Evolutionary conservation across 2,329 filamentous ascomycete species (phyloP).

Genomic region (Colletotrichum orchidophilum): DNA sequence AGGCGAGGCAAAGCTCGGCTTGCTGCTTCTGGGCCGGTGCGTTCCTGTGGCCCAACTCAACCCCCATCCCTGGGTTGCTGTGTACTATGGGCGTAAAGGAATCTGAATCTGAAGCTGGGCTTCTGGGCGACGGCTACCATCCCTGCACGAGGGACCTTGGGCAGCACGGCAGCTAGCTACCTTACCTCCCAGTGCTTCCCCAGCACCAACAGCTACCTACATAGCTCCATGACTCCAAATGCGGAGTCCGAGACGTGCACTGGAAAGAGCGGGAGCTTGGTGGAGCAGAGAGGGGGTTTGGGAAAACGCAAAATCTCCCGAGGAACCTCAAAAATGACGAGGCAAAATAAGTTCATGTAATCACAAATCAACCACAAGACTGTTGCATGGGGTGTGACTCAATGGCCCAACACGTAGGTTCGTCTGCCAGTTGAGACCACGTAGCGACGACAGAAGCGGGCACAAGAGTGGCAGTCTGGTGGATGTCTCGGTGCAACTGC

Average conservation of each 20-base stretch:
- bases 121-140: constrained; percentile 1
- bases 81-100: constrained; percentile 7
- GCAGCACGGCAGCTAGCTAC: neutral
- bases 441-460: neutral
- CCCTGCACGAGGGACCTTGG: constrained; percentile 3
- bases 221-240: constrained; percentile 26
- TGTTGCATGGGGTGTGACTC: constrained; percentile 18
- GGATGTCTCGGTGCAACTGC: constrained; percentile 28
- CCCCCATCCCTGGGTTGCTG: neutral
- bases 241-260: constrained; percentile 24
- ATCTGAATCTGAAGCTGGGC: neutral
- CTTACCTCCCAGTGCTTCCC: neutral
- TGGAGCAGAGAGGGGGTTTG: constrained; percentile 8
- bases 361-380: constrained; percentile 3
- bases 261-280: constrained; percentile 23
- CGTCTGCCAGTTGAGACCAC: neutral
- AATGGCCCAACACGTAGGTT: neutral
- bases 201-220: neutral
- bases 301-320: constrained; percentile 18
- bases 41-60: neutral
- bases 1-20: neutral
- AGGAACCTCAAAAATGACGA: neutral
- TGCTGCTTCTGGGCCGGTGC: neutral
- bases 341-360: constrained; percentile 1
- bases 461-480: constrained; percentile 22